A percentile compares a stretch with the other conserved stretches of the same genome.
phyloP scores from a whole-genome alignment of 768 basidiomycete species.

The Boletus rubropictus region DNA sequence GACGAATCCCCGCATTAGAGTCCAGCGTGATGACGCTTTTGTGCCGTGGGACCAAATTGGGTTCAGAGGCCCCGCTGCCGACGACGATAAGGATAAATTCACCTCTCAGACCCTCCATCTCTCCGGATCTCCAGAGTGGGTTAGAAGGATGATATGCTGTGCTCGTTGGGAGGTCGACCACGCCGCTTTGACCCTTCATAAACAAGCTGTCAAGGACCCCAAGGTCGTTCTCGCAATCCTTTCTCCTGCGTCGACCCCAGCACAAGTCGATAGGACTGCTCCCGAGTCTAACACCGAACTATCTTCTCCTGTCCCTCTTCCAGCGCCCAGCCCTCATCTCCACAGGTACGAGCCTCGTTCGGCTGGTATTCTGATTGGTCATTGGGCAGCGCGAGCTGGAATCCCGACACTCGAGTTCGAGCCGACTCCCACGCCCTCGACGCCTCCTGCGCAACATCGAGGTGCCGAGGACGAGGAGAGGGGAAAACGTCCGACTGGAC shows the following conservation, averaged over 20 bases:
- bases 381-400: conserved; percentile 64
- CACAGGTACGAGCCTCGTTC: conserved; percentile 63
- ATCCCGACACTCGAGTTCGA: conserved; percentile 51
- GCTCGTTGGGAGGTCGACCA: conserved; percentile 69
- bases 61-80: conserved; percentile 37
- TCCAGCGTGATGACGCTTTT: conserved; percentile 78
- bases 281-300: conserved; percentile 22
- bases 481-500: conserved; percentile 22
- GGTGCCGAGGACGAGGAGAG: conserved; percentile 32
- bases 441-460: conserved; percentile 18
- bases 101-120: conserved; percentile 21
- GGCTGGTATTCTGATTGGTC: conserved; percentile 52
- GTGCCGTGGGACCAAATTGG: conserved; percentile 73
- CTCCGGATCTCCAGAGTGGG: conserved; percentile 69
- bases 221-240: conserved; percentile 62
- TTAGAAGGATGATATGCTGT: conserved; percentile 78
- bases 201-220: conserved; percentile 21
- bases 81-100: conserved; percentile 23
- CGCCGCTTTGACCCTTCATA: conserved; percentile 32
- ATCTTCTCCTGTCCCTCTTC: conserved; percentile 58
- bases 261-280: conserved; percentile 21
- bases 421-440: conserved; percentile 26
- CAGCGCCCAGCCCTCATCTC: conserved; percentile 48
- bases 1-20: conserved; percentile 71
- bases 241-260: conserved; percentile 27